phyloP scores from a whole-genome alignment of 202 grass and related monocot species.

The Dendrocalamus latiflorus region DNA sequence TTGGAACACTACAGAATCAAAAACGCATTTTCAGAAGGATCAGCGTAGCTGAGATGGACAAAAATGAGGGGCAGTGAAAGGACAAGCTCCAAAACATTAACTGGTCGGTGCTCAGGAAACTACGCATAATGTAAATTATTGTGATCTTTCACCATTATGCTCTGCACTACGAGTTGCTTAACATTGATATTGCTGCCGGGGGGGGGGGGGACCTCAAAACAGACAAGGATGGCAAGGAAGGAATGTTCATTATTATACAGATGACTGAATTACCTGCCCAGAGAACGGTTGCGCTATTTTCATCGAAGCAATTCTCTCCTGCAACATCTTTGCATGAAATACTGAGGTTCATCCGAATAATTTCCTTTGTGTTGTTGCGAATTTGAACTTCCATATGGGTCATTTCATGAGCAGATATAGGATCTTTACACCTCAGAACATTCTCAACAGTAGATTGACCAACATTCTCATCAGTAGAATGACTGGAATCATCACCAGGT shows the following conservation, averaged over 20 bases:
- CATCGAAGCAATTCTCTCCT: conserved; percentile 75
- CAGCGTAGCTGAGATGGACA: not conserved
- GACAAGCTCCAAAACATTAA: not conserved
- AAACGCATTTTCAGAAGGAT: not conserved
- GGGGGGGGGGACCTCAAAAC: not conserved
- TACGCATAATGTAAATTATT: conserved; percentile 2
- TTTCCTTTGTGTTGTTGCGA: conserved; percentile 91
- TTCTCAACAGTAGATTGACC: not conserved
- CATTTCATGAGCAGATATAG: conserved; percentile 82
- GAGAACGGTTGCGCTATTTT: conserved; percentile 75
- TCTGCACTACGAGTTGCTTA: not conserved
- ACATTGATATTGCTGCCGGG: not conserved
- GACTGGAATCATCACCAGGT: conserved; percentile 2
- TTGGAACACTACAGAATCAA: not conserved
- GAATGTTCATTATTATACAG: not conserved
- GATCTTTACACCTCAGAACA: conserved; percentile 45
- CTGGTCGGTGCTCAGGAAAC: not conserved
- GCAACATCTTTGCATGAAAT: conserved; percentile 94
- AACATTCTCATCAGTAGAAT: conserved; percentile 16
- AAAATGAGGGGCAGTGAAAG: not conserved
- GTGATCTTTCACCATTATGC: not conserved
- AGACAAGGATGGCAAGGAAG: not conserved
- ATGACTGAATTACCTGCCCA: conserved; percentile 63
- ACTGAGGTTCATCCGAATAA: conserved; percentile 73
- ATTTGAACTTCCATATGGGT: conserved; percentile 79